phyloP scores from a whole-genome alignment of 2,329 filamentous ascomycete species.

The Apiospora malaysiana region DNA sequence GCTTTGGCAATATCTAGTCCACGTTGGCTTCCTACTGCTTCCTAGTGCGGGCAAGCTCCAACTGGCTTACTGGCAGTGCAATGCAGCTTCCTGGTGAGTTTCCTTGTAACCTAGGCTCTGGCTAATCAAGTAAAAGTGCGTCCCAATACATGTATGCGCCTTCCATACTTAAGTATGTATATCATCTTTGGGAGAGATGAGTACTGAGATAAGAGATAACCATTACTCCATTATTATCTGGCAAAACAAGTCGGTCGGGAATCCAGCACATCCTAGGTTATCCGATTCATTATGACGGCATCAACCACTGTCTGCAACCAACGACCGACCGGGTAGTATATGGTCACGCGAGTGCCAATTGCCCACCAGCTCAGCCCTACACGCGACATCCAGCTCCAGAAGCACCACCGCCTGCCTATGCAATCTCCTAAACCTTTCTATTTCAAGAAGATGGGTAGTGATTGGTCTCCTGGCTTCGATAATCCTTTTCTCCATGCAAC shows the following conservation, averaged over 20 bases:
- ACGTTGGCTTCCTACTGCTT: too few relatives aligned
- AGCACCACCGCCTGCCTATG: not conserved
- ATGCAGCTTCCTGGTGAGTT: not conserved
- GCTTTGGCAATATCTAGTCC: too few relatives aligned
- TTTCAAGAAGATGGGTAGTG: not conserved
- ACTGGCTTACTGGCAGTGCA: not conserved
- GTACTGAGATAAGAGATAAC: too few relatives aligned
- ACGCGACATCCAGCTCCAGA: not conserved
- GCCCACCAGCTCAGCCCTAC: not conserved
- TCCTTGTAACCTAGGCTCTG: not conserved
- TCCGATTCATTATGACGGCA: not conserved
- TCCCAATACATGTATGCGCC: not conserved
- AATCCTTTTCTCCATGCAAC: not conserved
- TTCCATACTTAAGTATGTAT: not conserved
- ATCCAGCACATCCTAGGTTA: not conserved
- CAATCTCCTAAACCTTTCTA: not conserved
- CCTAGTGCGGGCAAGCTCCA: not conserved
- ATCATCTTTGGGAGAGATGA: not conserved
- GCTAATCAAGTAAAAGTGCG: not conserved
- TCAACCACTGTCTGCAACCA: not conserved
- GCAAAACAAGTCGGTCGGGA: not conserved
- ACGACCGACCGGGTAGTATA: not conserved
- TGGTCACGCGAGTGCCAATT: not conserved
- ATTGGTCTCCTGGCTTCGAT: not conserved
- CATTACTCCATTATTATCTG: too few relatives aligned